These are phyloP conservation scores for Nannizzia gypsea DNA, from an alignment of 2,329 filamentous ascomycete genomes.

Conservation along the genomic window DNA sequence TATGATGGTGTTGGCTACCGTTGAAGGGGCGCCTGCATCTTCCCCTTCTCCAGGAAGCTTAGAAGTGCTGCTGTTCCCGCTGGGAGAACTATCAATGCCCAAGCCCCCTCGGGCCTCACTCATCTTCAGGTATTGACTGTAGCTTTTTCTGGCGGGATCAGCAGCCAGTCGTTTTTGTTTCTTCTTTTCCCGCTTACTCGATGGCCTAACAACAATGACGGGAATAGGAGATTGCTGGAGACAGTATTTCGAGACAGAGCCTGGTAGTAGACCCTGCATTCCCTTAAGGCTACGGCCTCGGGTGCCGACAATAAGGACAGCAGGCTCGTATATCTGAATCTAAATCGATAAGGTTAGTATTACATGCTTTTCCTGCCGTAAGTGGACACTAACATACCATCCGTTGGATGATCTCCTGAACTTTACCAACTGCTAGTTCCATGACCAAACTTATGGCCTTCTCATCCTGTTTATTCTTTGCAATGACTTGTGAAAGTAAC, in stretches of 20 bases:
- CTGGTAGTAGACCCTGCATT: constrained; percentile 74
- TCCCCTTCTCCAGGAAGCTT: constrained; percentile 20
- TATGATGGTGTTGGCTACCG: constrained; percentile 40
- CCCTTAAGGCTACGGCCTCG: constrained; percentile 73
- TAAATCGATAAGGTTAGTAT: constrained; percentile 26
- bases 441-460: constrained; percentile 75
- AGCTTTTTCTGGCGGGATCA: constrained; percentile 63
- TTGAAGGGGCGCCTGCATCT: constrained; percentile 40
- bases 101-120: constrained; percentile 42
- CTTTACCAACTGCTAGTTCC: constrained; percentile 79
- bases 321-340: constrained; percentile 87
- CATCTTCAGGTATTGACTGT: constrained; percentile 63
- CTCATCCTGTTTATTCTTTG: constrained; percentile 63
- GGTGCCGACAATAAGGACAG: constrained; percentile 82
- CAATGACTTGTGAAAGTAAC: constrained; percentile 63
- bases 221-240: constrained; percentile 87
- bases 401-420: constrained; percentile 80
- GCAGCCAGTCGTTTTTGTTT: constrained; percentile 70
- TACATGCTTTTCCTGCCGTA: background rate
- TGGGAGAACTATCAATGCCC: constrained; percentile 41
- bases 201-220: constrained; percentile 81
- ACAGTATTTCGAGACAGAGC: constrained; percentile 88
- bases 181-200: constrained; percentile 78
- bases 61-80: constrained; percentile 35
- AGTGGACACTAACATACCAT: constrained; percentile 49